Conservation (phyloP, 805 yeast genomes). For the Hanseniaspora occidentalis region DNA sequence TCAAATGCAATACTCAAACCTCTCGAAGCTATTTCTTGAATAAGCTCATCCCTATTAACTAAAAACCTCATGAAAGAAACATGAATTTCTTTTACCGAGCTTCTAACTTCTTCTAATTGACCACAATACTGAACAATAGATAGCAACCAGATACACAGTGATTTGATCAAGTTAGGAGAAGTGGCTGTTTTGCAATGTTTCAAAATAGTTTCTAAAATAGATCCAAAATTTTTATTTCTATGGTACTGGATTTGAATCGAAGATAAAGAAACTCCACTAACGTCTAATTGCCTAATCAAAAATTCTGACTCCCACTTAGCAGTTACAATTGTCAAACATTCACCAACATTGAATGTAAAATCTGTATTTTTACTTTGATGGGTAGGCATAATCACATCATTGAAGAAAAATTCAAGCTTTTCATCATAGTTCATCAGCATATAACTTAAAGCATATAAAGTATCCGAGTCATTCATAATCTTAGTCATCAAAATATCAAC, state of each 20-base stretch:
- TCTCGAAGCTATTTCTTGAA: conserved; percentile 88
- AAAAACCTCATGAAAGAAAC: conserved; percentile 63
- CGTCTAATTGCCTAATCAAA: conserved; percentile 40
- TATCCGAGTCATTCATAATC: conserved; percentile 45
- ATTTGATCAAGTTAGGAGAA: conserved; percentile 61
- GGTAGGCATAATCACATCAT: conserved; percentile 31
- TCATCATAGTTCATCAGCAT: conserved; percentile 29
- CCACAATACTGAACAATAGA: conserved; percentile 69
- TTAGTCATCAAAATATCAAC: conserved; percentile 23
- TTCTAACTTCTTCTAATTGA: conserved; percentile 28
- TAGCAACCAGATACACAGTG: conserved; percentile 77
- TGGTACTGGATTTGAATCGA: conserved; percentile 4
- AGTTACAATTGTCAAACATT: conserved; percentile 59
- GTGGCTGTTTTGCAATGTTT: conserved; percentile 39
- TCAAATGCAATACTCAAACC: conserved; percentile 79
- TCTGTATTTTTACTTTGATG: conserved; percentile 71
- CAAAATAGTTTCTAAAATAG: conserved; percentile 38
- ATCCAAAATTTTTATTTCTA: conserved; percentile 13
- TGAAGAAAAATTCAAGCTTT: conserved; percentile 26
- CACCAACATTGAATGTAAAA: conserved; percentile 67
- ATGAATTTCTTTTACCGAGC: conserved; percentile 50
- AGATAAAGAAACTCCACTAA: conserved; percentile 26
- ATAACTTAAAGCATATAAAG: conserved; percentile 44
- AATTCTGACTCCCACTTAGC: conserved; percentile 64
- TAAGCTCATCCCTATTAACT: conserved; percentile 68